A percentile compares a stretch with the other conserved stretches of the same genome.
These are phyloP conservation scores for Monosporascus sp. DNA, from an alignment of 2,329 filamentous ascomycete genomes.

Conservation along the genomic window DNA sequence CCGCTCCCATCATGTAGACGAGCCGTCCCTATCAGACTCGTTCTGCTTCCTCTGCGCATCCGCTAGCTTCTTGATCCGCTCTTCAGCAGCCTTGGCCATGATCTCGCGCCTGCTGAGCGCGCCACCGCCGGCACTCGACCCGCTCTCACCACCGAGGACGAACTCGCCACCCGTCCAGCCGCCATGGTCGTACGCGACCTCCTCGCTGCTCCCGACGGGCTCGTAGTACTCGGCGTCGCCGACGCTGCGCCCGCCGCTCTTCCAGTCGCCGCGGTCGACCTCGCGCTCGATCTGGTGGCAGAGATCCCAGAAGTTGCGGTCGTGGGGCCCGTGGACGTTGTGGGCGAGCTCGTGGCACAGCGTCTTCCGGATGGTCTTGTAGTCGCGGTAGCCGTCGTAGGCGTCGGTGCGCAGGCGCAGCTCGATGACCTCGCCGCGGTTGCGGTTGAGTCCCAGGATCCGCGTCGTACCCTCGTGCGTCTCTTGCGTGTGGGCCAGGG, in stretches of 20 bases:
- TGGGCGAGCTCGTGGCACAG: conserved; percentile 94
- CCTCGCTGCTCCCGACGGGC: conserved; percentile 42
- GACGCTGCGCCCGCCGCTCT: conserved; percentile 59
- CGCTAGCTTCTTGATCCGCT: conserved; percentile 46
- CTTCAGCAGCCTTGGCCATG: conserved; percentile 68
- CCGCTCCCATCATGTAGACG: not conserved
- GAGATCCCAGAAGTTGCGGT: conserved; percentile 83
- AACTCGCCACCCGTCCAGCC: conserved; percentile 78
- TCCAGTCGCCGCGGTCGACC: conserved; percentile 77
- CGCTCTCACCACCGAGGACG: conserved; percentile 56
- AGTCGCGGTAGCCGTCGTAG: conserved; percentile 90
- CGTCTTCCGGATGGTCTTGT: conserved; percentile 84
- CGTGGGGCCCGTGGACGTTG: conserved; percentile 81
- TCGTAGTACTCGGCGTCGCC: conserved; percentile 59
- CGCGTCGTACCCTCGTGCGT: conserved; percentile 69
- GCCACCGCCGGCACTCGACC: conserved; percentile 20
- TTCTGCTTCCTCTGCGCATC: not conserved
- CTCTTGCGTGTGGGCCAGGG: conserved; percentile 65
- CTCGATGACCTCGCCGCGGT: conserved; percentile 85
- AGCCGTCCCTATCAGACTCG: not conserved
- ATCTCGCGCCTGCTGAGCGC: conserved; percentile 67
- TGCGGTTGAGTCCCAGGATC: conserved; percentile 81
- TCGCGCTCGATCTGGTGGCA: conserved; percentile 84
- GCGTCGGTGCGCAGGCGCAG: conserved; percentile 86
- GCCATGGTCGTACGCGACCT: conserved; percentile 60